Percentiles rank a stretch among this genome's conserved stretches.
phyloP scores from a whole-genome alignment of 2,329 filamentous ascomycete genomes.

The Podosphaera aphanis region DNA sequence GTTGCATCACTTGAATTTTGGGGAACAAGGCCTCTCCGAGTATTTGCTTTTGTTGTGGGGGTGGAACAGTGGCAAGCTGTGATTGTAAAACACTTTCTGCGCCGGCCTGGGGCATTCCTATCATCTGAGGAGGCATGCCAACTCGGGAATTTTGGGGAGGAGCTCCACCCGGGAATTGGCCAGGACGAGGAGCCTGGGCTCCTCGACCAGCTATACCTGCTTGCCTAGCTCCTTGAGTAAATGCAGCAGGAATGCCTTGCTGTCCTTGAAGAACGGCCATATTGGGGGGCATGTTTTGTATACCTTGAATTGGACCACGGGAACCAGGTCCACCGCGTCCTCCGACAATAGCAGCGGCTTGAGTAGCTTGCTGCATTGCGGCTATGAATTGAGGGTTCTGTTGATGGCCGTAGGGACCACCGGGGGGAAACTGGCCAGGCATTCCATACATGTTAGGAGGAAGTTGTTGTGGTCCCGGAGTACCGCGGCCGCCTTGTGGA shows the following conservation, averaged over 20 bases:
- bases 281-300: constrained; percentile 52
- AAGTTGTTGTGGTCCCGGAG: constrained; percentile 59
- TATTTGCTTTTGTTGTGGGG: constrained; percentile 90
- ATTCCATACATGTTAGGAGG: constrained; percentile 70
- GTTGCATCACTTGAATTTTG: constrained; percentile 89
- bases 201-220: constrained; percentile 18
- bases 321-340: constrained; percentile 19
- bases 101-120: constrained; percentile 11
- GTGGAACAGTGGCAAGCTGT: constrained; percentile 30
- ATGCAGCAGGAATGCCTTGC: constrained; percentile 28
- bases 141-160: constrained; percentile 16
- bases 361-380: constrained; percentile 52
- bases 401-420: constrained; percentile 55
- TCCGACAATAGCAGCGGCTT: constrained; percentile 28
- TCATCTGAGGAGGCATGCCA: constrained; percentile 15
- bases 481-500: constrained; percentile 67
- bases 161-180: constrained; percentile 16
- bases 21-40: constrained; percentile 94
- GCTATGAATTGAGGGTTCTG: constrained; percentile 59
- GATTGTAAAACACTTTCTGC: constrained; percentile 26
- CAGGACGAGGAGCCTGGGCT: constrained; percentile 17
- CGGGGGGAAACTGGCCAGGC: constrained; percentile 57
- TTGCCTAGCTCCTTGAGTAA: constrained; percentile 27
- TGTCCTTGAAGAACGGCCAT: constrained; percentile 31
- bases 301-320: constrained; percentile 37